Conservation (phyloP, 495 filamentous ascomycete genomes). For the Penicillium riverlandense region DNA sequence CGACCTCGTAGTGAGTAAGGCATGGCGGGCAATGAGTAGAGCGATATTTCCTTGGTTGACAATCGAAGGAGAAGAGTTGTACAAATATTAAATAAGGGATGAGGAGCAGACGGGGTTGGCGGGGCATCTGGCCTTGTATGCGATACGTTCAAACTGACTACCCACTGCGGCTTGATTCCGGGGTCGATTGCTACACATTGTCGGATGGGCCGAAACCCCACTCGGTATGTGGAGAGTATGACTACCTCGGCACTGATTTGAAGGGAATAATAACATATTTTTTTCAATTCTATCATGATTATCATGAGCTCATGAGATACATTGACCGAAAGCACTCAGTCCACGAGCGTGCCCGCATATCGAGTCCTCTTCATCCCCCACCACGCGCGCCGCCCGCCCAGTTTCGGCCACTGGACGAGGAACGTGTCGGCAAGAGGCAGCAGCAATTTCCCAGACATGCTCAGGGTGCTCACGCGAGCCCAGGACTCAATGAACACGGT, state of each 20-base stretch:
- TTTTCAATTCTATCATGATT: background rate
- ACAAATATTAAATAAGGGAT: too few relatives aligned
- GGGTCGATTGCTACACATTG: too few relatives aligned
- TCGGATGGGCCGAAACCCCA: background rate
- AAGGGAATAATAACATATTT: too few relatives aligned
- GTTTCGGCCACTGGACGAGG: slow-evolving; percentile 65
- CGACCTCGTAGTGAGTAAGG: slow-evolving; percentile 55
- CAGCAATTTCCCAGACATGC: slow-evolving; percentile 72
- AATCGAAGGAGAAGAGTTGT: too few relatives aligned
- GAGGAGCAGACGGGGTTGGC: too few relatives aligned
- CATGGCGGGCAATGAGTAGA: slow-evolving; percentile 26
- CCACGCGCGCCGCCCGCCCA: slow-evolving; percentile 41
- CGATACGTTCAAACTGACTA: too few relatives aligned
- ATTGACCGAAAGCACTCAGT: slow-evolving; percentile 15
- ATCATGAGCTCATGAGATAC: background rate
- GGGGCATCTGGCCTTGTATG: too few relatives aligned
- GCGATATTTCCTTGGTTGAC: background rate
- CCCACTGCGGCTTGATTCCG: too few relatives aligned
- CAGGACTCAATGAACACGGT: slow-evolving; percentile 87
- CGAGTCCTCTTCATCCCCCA: slow-evolving; percentile 34
- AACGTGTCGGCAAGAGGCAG: slow-evolving; percentile 59
- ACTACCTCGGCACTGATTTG: background rate
- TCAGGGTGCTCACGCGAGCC: slow-evolving; percentile 73
- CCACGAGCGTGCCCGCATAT: slow-evolving; percentile 39
- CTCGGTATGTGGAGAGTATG: slow-evolving; percentile 9